Conservation (phyloP, 2,329 filamentous ascomycete genomes). For the Beauveria medogensis region DNA sequence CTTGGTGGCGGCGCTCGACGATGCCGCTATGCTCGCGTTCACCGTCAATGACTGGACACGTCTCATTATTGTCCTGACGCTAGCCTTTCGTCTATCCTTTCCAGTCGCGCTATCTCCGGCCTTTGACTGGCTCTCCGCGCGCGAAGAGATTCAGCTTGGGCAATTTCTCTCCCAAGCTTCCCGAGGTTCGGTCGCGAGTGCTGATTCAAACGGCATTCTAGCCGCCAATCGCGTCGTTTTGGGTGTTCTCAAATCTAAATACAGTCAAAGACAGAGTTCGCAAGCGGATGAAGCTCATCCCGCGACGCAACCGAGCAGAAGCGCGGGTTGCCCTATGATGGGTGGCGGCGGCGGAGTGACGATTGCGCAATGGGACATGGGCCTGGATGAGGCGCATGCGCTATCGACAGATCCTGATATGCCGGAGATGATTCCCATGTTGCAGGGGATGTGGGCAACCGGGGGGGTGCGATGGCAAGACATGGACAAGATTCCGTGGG, state of each 20-base stretch:
- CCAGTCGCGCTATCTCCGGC: constrained; percentile 2
- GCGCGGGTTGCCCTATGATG: constrained; percentile 1
- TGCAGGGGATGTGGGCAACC: constrained; percentile 3
- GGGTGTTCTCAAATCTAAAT: background rate
- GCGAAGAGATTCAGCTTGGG: constrained; percentile 1
- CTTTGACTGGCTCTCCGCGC: constrained; percentile 1
- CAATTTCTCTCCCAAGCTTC: constrained; percentile 1
- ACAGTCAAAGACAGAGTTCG: background rate
- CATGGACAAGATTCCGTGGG: background rate
- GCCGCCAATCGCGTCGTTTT: constrained; percentile 3
- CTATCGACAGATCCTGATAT: background rate
- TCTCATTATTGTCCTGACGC: constrained; percentile 5
- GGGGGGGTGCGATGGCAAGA: constrained; percentile 2
- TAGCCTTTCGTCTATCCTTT: constrained; percentile 9
- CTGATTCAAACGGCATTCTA: background rate
- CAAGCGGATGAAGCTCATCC: background rate
- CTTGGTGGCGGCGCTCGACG: constrained; percentile 4
- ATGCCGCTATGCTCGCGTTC: constrained; percentile 3
- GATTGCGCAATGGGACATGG: constrained; percentile 1
- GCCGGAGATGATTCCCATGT: constrained; percentile 2
- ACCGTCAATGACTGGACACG: constrained; percentile 11
- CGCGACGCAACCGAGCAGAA: background rate
- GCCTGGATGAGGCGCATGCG: background rate
- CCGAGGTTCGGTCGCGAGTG: background rate
- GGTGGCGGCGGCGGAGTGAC: background rate